Conservation (phyloP, 2,329 filamentous ascomycete species). For the Paecilomyces formosus region DNA sequence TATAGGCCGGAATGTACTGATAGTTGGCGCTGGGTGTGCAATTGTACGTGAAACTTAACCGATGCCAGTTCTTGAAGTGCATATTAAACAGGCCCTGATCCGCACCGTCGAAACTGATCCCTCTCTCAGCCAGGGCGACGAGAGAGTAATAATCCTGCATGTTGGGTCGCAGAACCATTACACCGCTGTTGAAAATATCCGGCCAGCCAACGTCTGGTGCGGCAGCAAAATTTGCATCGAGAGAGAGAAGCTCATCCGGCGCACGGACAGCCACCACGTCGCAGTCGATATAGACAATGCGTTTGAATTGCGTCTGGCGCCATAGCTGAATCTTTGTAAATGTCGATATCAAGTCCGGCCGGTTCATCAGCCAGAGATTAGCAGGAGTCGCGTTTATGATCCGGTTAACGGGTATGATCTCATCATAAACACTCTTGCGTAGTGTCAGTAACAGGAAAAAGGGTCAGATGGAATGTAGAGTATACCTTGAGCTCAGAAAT, state of each 20-base stretch:
- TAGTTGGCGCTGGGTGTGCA: constrained; percentile 95
- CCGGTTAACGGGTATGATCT: constrained; percentile 74
- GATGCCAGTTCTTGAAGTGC: constrained; percentile 81
- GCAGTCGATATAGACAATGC: constrained; percentile 90
- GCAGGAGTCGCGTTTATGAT: constrained; percentile 69
- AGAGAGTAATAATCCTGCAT: constrained; percentile 83
- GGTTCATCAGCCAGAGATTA: constrained; percentile 88
- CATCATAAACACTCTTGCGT: constrained; percentile 70
- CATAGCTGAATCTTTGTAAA: constrained; percentile 97
- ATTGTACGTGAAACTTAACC: constrained; percentile 92
- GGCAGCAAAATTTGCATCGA: constrained; percentile 56
- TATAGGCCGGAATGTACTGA: constrained; percentile 92
- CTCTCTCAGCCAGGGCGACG: constrained; percentile 71
- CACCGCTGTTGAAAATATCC: constrained; percentile 94
- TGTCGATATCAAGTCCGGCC: constrained; percentile 79
- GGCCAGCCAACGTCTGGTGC: constrained; percentile 97
- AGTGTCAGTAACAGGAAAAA: constrained; percentile 14
- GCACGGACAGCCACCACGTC: constrained; percentile 87
- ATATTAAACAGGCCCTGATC: constrained; percentile 95
- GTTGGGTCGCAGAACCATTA: constrained; percentile 85
- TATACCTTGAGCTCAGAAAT: constrained; percentile 69
- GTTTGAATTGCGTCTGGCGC: constrained; percentile 82
- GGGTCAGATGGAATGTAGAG: not conserved
- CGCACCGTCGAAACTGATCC: constrained; percentile 92
- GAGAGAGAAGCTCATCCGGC: constrained; percentile 82